Conservation (phyloP, 345 rosid species). For the Gossypium longicalyx region DNA sequence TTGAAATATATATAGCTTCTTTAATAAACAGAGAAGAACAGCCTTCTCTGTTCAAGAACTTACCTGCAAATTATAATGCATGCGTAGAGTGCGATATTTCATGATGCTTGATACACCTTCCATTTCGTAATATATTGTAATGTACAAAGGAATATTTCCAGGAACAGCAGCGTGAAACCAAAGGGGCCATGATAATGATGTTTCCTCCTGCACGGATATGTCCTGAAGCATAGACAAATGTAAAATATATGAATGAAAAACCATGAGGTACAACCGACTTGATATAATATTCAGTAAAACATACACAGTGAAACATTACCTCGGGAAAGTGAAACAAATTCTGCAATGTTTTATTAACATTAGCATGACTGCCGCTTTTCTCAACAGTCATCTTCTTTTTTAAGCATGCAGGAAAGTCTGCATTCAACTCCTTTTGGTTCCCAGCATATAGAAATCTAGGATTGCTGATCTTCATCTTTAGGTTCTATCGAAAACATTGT, state of each 20-base stretch:
- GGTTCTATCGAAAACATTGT: slow-evolving; percentile 52
- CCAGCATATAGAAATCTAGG: slow-evolving; percentile 69
- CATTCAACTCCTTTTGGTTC: slow-evolving; percentile 41
- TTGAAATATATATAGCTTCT: not conserved
- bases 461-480: slow-evolving; percentile 89
- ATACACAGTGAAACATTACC: slow-evolving; percentile 39
- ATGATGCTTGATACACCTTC: slow-evolving; percentile 64
- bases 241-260: slow-evolving; percentile 20
- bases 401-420: slow-evolving; percentile 61
- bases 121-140: slow-evolving; percentile 83
- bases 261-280: slow-evolving; percentile 10
- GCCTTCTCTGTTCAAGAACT: slow-evolving; percentile 18
- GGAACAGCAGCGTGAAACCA: slow-evolving; percentile 95
- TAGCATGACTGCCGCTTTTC: slow-evolving; percentile 29
- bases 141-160: slow-evolving; percentile 57
- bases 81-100: slow-evolving; percentile 84
- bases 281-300: slow-evolving; percentile 10
- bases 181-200: slow-evolving; percentile 79
- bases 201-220: slow-evolving; percentile 43
- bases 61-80: slow-evolving; percentile 80
- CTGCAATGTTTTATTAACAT: slow-evolving; percentile 29
- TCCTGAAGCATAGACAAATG: slow-evolving; percentile 49
- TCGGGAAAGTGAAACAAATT: slow-evolving; percentile 71
- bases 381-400: slow-evolving; percentile 41
- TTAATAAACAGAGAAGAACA: not conserved